These are phyloP conservation scores for Hygrophorus russula DNA, from an alignment of 768 basidiomycete species.

Conservation along the genomic window DNA sequence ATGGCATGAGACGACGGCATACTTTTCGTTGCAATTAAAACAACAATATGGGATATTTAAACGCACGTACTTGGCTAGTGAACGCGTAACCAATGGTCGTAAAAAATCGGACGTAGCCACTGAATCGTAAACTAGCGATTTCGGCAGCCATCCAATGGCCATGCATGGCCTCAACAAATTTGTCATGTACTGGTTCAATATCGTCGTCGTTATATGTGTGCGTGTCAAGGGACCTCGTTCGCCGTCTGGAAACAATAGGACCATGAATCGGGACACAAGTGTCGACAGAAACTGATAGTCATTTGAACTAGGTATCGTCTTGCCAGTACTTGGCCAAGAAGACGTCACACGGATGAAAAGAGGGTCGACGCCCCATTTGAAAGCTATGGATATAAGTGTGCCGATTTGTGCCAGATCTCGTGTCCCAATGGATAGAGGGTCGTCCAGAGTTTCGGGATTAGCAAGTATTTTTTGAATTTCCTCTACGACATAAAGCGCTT, in stretches of 20 bases:
- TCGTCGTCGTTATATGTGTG: too few species aligned
- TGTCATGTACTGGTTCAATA: too few species aligned
- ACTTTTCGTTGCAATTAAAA: conserved; percentile 24
- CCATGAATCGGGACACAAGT: conserved; percentile 32
- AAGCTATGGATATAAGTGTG: conserved; percentile 53
- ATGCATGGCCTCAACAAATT: too few species aligned
- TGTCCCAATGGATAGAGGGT: conserved; percentile 40
- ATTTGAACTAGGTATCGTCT: conserved; percentile 20
- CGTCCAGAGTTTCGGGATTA: conserved; percentile 7
- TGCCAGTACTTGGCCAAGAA: conserved; percentile 31
- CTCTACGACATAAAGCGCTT: conserved; percentile 44
- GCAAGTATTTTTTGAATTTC: too few species aligned
- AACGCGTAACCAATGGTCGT: conserved; percentile 39
- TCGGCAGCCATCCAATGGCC: too few species aligned
- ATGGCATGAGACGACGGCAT: conserved; percentile 58
- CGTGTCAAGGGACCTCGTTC: conserved; percentile 35
- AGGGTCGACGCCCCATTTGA: conserved; percentile 62
- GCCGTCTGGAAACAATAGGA: conserved; percentile 44
- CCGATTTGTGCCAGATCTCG: conserved; percentile 55
- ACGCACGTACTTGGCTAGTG: conserved; percentile 49
- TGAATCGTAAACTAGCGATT: too few species aligned
- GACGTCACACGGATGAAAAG: conserved; percentile 32
- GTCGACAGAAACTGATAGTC: conserved; percentile 33
- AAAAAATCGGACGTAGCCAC: conserved; percentile 34
- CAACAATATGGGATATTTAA: too few species aligned